Conservation (phyloP, 768 basidiomycete species). For the Pulveroboletus sp. region DNA sequence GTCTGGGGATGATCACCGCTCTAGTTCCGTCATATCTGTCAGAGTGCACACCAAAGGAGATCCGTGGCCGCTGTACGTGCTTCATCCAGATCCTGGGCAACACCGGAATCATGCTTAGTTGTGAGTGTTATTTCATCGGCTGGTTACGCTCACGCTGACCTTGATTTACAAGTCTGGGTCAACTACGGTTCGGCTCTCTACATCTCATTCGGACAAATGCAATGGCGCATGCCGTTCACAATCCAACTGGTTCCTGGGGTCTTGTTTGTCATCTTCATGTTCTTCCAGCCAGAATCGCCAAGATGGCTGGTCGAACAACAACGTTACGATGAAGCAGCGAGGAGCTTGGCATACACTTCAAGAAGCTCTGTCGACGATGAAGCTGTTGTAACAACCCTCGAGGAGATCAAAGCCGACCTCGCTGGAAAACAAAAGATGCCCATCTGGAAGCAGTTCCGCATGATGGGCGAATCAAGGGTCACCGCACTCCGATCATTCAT, state of each 20-base stretch:
- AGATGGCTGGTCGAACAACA: slow-evolving; percentile 51
- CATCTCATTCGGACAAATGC: slow-evolving; percentile 36
- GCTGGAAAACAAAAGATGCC: slow-evolving; percentile 36
- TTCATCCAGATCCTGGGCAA: slow-evolving; percentile 36
- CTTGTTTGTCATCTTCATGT: slow-evolving; percentile 44
- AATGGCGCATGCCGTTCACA: slow-evolving; percentile 54
- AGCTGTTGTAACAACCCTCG: slow-evolving; percentile 35
- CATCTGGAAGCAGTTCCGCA: slow-evolving; percentile 35
- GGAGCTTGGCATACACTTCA: slow-evolving; percentile 36
- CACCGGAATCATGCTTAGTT: slow-evolving; percentile 35
- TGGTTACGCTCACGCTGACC: not conserved
- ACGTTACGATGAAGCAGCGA: slow-evolving; percentile 40
- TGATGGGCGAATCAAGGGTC: slow-evolving; percentile 43
- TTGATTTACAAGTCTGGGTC: slow-evolving; percentile 39
- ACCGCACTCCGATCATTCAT: slow-evolving; percentile 45
- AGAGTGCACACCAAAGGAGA: slow-evolving; percentile 45
- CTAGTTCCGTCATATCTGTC: slow-evolving; percentile 51
- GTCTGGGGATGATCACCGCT: slow-evolving; percentile 53
- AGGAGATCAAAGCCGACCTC: slow-evolving; percentile 49
- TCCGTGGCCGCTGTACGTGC: slow-evolving; percentile 51
- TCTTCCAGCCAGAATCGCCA: slow-evolving; percentile 53
- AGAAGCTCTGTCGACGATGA: slow-evolving; percentile 34
- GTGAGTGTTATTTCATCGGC: slow-evolving; percentile 15
- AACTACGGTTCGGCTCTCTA: slow-evolving; percentile 43
- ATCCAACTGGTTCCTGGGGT: slow-evolving; percentile 52